Conservation (phyloP, 2,329 filamentous ascomycete species). For the Pyricularia sp. region DNA sequence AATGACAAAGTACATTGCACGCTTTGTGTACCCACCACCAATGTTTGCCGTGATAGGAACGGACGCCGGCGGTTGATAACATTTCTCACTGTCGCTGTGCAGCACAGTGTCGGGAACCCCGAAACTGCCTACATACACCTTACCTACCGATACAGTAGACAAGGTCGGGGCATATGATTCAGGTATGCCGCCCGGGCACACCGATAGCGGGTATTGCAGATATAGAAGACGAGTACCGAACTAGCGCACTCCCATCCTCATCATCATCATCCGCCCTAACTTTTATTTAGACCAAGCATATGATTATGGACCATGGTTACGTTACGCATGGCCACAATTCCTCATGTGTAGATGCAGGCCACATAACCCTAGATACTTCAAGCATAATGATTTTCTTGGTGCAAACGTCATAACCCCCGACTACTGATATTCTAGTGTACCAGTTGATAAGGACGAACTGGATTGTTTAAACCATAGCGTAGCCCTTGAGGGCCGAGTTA, state of each 20-base stretch:
- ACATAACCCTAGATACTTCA: not conserved
- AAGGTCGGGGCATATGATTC: not conserved
- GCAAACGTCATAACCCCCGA: not conserved
- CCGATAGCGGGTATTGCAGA: not conserved
- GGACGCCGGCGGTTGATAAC: not conserved
- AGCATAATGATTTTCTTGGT: not conserved
- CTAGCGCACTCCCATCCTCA: not conserved
- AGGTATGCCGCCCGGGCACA: not conserved
- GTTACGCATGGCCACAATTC: not conserved
- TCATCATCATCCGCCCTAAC: not conserved
- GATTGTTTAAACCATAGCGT: not conserved
- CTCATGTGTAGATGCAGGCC: not conserved
- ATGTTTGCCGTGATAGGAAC: not conserved
- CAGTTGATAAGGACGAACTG: not conserved
- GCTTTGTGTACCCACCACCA: not conserved
- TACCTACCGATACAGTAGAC: not conserved
- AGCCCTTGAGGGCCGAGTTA: not conserved
- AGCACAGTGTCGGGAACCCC: not conserved
- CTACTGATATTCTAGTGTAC: not conserved
- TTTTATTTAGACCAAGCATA: not conserved
- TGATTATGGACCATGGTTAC: not conserved
- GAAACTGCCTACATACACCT: not conserved
- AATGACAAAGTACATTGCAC: not conserved
- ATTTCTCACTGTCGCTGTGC: not conserved
- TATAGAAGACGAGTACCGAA: not conserved